Percentiles rank a stretch among this genome's conserved stretches.
Evolutionary conservation across 345 rosid genomes (phyloP).

Genomic region (Eucalyptus marginata): DNA sequence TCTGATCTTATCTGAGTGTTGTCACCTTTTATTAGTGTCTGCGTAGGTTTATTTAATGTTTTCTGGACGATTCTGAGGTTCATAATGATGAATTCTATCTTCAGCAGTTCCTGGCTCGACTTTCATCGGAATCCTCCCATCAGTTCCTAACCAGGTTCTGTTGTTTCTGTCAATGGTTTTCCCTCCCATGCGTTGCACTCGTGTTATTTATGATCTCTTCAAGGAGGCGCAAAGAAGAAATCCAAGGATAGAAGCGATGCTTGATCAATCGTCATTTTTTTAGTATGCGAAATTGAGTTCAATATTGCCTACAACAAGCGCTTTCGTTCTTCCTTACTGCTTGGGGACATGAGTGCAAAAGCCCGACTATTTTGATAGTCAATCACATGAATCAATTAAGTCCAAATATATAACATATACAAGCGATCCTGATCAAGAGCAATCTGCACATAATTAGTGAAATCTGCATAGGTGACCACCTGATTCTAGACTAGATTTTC

Average conservation of each 20-base stretch:
- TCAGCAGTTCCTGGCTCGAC: background rate
- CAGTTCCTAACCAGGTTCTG: background rate
- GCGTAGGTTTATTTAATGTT: background rate
- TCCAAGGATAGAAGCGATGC: background rate
- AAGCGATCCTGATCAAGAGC: background rate
- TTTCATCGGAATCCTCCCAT: background rate
- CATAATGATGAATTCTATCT: background rate
- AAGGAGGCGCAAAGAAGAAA: background rate
- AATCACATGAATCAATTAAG: background rate
- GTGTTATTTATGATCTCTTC: background rate
- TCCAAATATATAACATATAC: background rate
- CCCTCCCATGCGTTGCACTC: background rate
- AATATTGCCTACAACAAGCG: background rate
- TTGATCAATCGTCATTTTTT: too few relatives aligned
- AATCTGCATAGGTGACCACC: background rate
- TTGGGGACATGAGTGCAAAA: background rate
- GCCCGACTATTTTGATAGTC: background rate
- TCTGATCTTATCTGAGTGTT: background rate
- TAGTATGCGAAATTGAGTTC: background rate
- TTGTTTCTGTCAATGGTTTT: background rate
- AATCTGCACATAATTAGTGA: background rate
- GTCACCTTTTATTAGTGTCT: background rate
- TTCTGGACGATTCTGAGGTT: background rate
- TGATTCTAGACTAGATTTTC: background rate
- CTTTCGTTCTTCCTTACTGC: background rate